Conservation (phyloP, 768 basidiomycete genomes). For the Kwoniella sp. region DNA sequence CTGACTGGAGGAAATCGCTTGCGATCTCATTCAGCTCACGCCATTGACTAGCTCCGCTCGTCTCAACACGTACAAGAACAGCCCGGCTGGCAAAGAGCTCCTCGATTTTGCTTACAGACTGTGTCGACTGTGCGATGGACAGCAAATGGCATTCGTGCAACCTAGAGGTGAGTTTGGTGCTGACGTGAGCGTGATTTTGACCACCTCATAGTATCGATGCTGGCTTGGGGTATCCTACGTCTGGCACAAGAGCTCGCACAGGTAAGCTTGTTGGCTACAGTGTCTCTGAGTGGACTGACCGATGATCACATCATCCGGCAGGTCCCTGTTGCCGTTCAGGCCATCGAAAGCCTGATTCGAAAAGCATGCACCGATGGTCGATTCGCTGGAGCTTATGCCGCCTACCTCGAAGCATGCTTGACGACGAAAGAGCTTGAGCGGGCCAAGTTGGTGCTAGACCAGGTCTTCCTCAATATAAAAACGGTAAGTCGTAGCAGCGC, state of each 20-base stretch:
- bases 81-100: slow-evolving; percentile 3
- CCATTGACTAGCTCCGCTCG: slow-evolving; percentile 13
- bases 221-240: slow-evolving; percentile 25
- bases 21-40: background rate
- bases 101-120: slow-evolving; percentile 16
- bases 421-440: background rate
- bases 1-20: background rate
- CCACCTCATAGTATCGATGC: slow-evolving; percentile 1
- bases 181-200: background rate
- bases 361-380: background rate
- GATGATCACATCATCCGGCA: slow-evolving; percentile 9
- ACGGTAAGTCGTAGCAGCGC: slow-evolving; percentile 16
- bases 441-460: slow-evolving; percentile 1
- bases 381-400: slow-evolving; percentile 27
- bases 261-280: slow-evolving; percentile 7
- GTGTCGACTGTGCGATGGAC: slow-evolving; percentile 14
- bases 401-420: slow-evolving; percentile 36
- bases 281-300: background rate
- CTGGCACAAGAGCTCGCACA: slow-evolving; percentile 20
- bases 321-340: slow-evolving; percentile 10
- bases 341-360: slow-evolving; percentile 11
- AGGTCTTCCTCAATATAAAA: slow-evolving; percentile 21
- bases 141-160: slow-evolving; percentile 21
- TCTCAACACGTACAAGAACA: slow-evolving; percentile 2
- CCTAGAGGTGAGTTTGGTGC: slow-evolving; percentile 16